phyloP scores from a whole-genome alignment of 148 eudicot genomes.

The Vaccinium darrowii region DNA sequence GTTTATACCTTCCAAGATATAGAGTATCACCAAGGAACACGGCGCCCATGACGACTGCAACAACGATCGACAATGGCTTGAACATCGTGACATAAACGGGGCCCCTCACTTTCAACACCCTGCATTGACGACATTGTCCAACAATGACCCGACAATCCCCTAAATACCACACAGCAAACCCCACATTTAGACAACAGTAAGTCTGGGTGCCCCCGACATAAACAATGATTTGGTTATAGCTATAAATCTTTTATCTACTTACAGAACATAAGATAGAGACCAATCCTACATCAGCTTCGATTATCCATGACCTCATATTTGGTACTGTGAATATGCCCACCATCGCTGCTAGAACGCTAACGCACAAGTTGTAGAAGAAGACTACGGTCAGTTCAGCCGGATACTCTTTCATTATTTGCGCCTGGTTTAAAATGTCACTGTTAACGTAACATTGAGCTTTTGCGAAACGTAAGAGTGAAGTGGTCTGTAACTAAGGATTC shows the following conservation, averaged over 20 bases:
- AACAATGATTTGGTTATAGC: neutral
- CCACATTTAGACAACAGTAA: neutral
- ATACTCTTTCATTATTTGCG: constrained; percentile 57
- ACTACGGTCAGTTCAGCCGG: constrained; percentile 63
- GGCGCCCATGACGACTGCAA: constrained; percentile 73
- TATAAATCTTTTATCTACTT: constrained; percentile 19
- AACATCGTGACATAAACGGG: constrained; percentile 81
- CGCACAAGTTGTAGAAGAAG: constrained; percentile 53
- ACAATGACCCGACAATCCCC: constrained; percentile 46
- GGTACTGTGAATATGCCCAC: constrained; percentile 38
- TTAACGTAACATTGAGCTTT: neutral
- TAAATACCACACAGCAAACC: neutral
- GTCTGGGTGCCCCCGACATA: neutral
- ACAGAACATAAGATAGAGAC: constrained; percentile 58
- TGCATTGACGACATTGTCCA: constrained; percentile 41
- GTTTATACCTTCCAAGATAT: constrained; percentile 67
- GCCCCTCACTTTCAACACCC: constrained; percentile 58
- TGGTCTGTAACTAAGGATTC: neutral
- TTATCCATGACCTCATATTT: constrained; percentile 42
- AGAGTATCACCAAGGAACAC: constrained; percentile 62
- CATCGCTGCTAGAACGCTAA: constrained; percentile 40
- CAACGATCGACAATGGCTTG: constrained; percentile 68
- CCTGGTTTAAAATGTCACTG: constrained; percentile 28
- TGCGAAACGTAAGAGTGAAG: neutral
- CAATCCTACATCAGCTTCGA: constrained; percentile 45